Evolutionary conservation across 192 early-diverging fungal species (phyloP).

Genomic region (Umbelopsis isabellina): DNA sequence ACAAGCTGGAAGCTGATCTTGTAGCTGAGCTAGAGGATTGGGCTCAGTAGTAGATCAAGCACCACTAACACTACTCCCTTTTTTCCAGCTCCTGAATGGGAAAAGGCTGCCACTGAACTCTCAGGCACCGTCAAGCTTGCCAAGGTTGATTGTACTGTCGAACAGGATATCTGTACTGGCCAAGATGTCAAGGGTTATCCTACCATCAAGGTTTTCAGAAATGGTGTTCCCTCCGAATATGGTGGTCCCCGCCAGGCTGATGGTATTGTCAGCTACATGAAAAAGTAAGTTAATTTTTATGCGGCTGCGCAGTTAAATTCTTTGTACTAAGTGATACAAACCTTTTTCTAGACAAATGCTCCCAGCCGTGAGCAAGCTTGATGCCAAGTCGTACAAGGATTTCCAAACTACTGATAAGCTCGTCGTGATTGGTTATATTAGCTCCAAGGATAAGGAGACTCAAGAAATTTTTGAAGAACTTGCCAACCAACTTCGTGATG

Average conservation of each 20-base stretch:
- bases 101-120: slow-evolving; percentile 80
- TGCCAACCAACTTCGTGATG: slow-evolving; percentile 85
- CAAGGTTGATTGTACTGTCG: slow-evolving; percentile 97
- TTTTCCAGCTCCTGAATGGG: slow-evolving; percentile 86
- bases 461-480: slow-evolving; percentile 65
- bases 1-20: too few species aligned
- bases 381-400: slow-evolving; percentile 64
- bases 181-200: slow-evolving; percentile 89
- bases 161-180: slow-evolving; percentile 81
- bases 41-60: background rate
- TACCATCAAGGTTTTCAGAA: slow-evolving; percentile 88
- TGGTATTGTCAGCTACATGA: slow-evolving; percentile 91
- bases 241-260: slow-evolving; percentile 86
- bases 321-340: background rate
- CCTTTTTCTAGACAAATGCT: slow-evolving; percentile 64
- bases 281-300: slow-evolving; percentile 62
- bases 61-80: too few species aligned
- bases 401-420: slow-evolving; percentile 88
- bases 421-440: slow-evolving; percentile 86
- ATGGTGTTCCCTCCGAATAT: slow-evolving; percentile 75
- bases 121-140: slow-evolving; percentile 81
- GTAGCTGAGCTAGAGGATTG: background rate
- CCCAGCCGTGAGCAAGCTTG: slow-evolving; percentile 78
- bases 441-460: slow-evolving; percentile 62
- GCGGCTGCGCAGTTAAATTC: background rate